Conservation (phyloP, 257 asterid genomes). For the Penstemon barbatus region DNA sequence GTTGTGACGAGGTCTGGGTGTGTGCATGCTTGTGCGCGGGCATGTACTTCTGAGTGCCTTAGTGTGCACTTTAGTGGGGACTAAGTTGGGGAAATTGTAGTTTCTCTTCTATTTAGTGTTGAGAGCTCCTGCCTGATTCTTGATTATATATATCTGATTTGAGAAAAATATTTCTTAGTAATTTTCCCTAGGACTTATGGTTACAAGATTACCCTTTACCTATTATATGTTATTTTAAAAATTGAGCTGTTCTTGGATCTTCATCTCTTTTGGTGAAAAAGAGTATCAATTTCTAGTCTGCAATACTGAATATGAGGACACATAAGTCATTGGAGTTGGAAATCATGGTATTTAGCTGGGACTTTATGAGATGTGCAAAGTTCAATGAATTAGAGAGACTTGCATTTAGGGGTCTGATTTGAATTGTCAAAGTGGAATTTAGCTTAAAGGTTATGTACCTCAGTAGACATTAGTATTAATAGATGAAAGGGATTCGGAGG, state of each 20-base stretch:
- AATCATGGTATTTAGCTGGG: background rate
- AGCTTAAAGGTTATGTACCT: background rate
- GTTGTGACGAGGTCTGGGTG: background rate
- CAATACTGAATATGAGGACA: background rate
- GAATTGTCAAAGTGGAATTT: background rate
- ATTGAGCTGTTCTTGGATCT: background rate
- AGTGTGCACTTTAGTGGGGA: background rate
- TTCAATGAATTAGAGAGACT: background rate
- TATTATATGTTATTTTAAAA: background rate
- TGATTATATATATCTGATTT: no score
- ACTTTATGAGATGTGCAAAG: background rate
- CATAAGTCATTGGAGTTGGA: background rate
- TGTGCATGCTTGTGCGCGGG: background rate
- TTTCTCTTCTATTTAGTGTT: background rate
- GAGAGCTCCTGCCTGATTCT: background rate
- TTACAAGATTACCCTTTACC: background rate
- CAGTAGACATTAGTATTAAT: conserved; percentile 8
- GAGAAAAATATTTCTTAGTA: background rate
- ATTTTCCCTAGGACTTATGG: background rate
- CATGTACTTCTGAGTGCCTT: background rate
- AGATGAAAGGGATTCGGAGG: background rate
- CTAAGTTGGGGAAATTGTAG: background rate
- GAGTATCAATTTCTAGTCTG: background rate
- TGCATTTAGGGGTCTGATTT: conserved; percentile 2
- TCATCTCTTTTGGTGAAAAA: background rate